Base-by-base conservation (phyloP, 257 asterid species). In the Solanum clarkiae region DNA sequence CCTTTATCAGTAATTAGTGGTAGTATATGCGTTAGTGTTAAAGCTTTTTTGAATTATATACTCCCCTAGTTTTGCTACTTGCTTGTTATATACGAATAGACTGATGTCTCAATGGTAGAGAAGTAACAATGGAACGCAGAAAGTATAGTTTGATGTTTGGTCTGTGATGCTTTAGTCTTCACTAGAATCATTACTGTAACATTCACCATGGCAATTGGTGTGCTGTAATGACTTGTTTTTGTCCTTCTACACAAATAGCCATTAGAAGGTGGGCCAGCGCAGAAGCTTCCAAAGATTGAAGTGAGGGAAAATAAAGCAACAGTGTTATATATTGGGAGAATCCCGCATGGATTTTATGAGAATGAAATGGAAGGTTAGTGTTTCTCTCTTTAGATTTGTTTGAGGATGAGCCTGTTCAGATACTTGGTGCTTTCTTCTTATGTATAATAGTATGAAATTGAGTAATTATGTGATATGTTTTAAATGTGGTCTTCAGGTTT, bases 261-360 rank as follows among this genome's bases (percentile, higher is more conserved):
- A 3, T 88, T 96, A 88, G 97, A 85, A 84, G 98, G 98, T 24
- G 97, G 97, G 55, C 95, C 94, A 1, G 95, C 91, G 10, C 88
- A 90, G 92, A 80, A 86, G 82, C 82, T 88, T 44, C 93, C 92
- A 6, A 91, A 84, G 75, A 75, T 80, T 68, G 94, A 90, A 74
- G 82, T n/a, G 8, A 83, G 80, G 79, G 97, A 92, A 66, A 90
- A 72, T 65, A 94, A 92, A 90, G 88, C 96, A 55, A 90, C 97
- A 4, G 94, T 94, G 40, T 60, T 97, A 88, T 94, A 95, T 86
- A 91, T 97, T 80, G 99, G 99, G 42, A 93, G 99, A 89, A 94
- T 97, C 79, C 99, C 99, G 0, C 99, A 97, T 86, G 99, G 99
- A 4, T 95, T 97, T 86, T 97, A 95, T 80, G 99, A 97, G 94